Conservation (phyloP, 176 grass and related monocot genomes). For the Phragmites australis region DNA sequence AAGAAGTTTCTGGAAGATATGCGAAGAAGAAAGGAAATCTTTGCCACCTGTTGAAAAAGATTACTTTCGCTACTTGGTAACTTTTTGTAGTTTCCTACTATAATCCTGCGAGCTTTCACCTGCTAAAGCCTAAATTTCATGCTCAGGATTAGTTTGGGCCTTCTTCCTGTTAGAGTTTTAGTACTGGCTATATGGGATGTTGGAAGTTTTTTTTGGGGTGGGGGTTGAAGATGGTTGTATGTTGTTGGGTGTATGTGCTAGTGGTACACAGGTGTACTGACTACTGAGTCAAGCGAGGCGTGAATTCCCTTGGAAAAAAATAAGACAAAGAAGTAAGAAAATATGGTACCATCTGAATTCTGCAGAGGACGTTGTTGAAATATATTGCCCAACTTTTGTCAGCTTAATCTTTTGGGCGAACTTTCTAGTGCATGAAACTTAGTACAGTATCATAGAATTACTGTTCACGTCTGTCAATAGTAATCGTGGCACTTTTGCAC, state of each 20-base stretch:
- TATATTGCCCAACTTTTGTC: neutral
- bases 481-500: too few species aligned
- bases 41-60: slow-evolving; percentile 68
- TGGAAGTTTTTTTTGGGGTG: too few species aligned
- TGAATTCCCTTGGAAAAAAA: too few species aligned
- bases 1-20: slow-evolving; percentile 61
- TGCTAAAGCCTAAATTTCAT: neutral
- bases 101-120: neutral
- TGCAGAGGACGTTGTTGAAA: neutral
- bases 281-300: too few species aligned
- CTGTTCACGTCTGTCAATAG: too few species aligned
- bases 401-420: neutral
- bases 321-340: too few species aligned
- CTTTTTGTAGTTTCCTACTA: slow-evolving; percentile 12
- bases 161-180: neutral
- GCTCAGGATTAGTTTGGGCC: neutral
- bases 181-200: slow-evolving; percentile 11
- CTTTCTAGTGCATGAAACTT: neutral
- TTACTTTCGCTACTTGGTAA: slow-evolving; percentile 65
- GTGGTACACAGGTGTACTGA: too few species aligned
- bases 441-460: neutral
- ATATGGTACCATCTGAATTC: neutral
- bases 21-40: slow-evolving; percentile 83
- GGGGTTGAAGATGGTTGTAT: neutral
- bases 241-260: too few species aligned